Conservation (phyloP, 2,329 filamentous ascomycete genomes). For the Berkeleyomyces basicola region DNA sequence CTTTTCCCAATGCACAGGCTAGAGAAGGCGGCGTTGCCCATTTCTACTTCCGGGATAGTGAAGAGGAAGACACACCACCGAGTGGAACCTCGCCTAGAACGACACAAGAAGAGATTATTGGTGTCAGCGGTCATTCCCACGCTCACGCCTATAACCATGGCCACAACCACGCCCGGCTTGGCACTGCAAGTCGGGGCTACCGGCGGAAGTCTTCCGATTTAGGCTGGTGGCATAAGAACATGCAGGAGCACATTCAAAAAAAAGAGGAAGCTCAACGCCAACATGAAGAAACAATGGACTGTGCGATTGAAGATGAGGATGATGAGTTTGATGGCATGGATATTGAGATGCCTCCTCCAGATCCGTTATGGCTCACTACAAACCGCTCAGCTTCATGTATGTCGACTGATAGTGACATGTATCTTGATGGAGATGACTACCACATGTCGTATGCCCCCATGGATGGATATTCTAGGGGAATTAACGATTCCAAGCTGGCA, state of each 20-base stretch:
- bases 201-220: conserved; percentile 46
- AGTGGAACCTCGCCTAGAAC: not conserved
- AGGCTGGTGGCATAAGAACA: conserved; percentile 62
- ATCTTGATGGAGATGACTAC: conserved; percentile 17
- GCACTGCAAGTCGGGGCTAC: conserved; percentile 17
- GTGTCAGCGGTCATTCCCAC: conserved; percentile 18
- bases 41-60: conserved; percentile 50
- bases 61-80: conserved; percentile 34
- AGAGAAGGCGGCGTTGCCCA: conserved; percentile 55
- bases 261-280: conserved; percentile 30
- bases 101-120: conserved; percentile 4
- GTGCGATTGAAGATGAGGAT: conserved; percentile 7
- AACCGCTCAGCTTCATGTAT: conserved; percentile 3
- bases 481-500: not conserved
- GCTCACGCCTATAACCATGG: not conserved
- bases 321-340: conserved; percentile 17
- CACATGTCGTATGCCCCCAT: conserved; percentile 21
- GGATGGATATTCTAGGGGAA: not conserved
- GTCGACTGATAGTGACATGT: conserved; percentile 6
- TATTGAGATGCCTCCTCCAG: conserved; percentile 19
- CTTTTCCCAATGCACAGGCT: conserved; percentile 50
- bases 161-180: not conserved
- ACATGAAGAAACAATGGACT: conserved; percentile 18
- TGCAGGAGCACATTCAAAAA: conserved; percentile 61
- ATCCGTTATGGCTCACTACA: conserved; percentile 22